Evolutionary conservation across 2,329 filamentous ascomycete species (phyloP), one percentile per base, ranked within the genome.

Genomic region (Diplodia seriata): DNA sequence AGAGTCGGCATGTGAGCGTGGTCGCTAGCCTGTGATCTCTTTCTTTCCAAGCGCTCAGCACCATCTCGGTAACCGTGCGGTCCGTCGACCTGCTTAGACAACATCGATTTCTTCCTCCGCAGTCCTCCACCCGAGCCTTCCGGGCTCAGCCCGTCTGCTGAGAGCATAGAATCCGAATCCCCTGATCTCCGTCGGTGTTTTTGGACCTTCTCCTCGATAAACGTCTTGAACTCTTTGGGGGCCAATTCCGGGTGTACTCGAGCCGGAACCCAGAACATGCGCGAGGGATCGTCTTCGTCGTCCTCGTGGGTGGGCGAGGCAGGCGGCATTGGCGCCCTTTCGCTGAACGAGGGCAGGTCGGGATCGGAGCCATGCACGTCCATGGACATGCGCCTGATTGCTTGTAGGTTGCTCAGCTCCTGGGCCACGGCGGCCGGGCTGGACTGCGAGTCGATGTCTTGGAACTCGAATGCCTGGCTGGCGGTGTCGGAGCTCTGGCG

Each of bases 211-310:
- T 94, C 96, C 75, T 99, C 94, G 2, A 99, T 86, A 73, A 98
- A 99, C 1, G 91, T 94, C 79, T 97, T 97, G 84, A 98, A 99
- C 73, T 97, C 95, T 75, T 91, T 93, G 1, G 95, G 95, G 2
- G 95, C 95, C 59, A 99, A 84, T 79, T 99, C 95, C 0, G 95
- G 95, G 74, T 99, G 95, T 33, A 99, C 86, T 68, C 93, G 89
- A 29, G 95, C 95, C 5, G 95, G 95, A 6, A 99, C 95, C 95
- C 95, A 99, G 72, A 98, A 91, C 69, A 98, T 81, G 70, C 93
- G 87, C 2, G 94, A 93, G 8, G 93, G 89, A 76, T 98, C 94
- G 73, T 93, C 91, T 76, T 97, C 93, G 70, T 92, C 91, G 69
- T 88, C 86, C 38, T 89, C 71, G 49, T 79, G 87, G 2, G 85